phyloP scores from a whole-genome alignment of 2,329 filamentous ascomycete genomes.

The Periconia macrospinosa region DNA sequence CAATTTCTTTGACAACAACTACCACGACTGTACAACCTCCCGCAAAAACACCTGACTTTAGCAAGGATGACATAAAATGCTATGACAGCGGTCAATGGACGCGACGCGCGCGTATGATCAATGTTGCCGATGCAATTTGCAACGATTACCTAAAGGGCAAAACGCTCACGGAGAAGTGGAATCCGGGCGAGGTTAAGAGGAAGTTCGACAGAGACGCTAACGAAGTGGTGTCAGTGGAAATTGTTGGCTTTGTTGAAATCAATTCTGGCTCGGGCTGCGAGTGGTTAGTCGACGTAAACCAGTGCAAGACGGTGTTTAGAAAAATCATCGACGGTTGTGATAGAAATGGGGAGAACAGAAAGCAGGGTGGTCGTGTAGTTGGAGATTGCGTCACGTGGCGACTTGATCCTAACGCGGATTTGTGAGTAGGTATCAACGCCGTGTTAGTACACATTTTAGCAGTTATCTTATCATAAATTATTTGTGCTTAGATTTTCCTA shows the following conservation, averaged over 20 bases:
- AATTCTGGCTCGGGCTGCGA: slow-evolving; percentile 1
- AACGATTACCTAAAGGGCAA: neutral
- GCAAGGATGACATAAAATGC: slow-evolving; percentile 7
- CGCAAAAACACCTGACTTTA: slow-evolving; percentile 2
- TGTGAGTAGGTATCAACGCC: no score
- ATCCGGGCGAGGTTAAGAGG: slow-evolving; percentile 1
- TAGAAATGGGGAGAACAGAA: neutral
- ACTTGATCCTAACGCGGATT: slow-evolving; percentile 4
- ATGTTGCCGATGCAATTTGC: neutral
- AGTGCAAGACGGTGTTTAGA: slow-evolving; percentile 4
- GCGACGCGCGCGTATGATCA: neutral
- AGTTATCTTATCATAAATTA: no score
- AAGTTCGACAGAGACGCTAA: neutral
- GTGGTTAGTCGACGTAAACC: slow-evolving; percentile 3
- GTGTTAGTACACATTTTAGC: no score
- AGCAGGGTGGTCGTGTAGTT: slow-evolving; percentile 6
- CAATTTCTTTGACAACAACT: neutral
- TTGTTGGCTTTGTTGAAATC: neutral
- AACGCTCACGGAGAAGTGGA: neutral
- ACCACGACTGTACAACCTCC: neutral
- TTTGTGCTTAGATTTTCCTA: no score
- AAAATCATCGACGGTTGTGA: slow-evolving; percentile 10
- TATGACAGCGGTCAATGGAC: slow-evolving; percentile 5
- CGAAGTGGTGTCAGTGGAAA: slow-evolving; percentile 3
- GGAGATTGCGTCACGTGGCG: slow-evolving; percentile 8